phyloP scores from a whole-genome alignment of 345 rosid genomes.

The Carallia pectinifolia region DNA sequence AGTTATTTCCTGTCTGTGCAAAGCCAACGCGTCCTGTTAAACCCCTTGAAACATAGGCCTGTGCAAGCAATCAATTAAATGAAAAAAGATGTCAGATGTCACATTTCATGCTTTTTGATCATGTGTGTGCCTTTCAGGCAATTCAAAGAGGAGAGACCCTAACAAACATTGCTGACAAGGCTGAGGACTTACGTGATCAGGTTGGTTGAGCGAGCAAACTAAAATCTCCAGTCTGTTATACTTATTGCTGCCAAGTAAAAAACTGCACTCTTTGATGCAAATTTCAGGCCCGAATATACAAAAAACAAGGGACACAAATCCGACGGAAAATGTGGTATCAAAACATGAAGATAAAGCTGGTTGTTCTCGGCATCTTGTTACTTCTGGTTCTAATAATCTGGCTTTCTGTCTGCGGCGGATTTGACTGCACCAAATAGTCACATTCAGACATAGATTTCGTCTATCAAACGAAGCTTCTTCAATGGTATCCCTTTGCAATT shows the following conservation, averaged over 20 bases:
- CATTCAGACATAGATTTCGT: background rate
- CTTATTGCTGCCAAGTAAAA: background rate
- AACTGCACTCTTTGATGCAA: constrained; percentile 1
- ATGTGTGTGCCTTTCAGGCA: constrained; percentile 44
- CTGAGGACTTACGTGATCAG: constrained; percentile 76
- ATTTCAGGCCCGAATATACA: constrained; percentile 71
- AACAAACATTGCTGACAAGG: constrained; percentile 63
- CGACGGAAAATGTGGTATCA: constrained; percentile 91
- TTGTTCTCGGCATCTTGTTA: constrained; percentile 72
- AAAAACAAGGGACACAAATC: constrained; percentile 66
- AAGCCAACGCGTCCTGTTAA: too few species aligned
- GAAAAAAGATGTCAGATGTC: too few species aligned
- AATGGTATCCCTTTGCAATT: background rate
- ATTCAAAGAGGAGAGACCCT: constrained; percentile 84
- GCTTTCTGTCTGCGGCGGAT: constrained; percentile 86
- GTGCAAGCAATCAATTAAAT: background rate
- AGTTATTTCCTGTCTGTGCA: too few species aligned
- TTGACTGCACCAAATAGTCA: constrained; percentile 62
- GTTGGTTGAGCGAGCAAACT: constrained; percentile 22
- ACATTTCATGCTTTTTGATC: background rate
- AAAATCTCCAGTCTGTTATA: background rate
- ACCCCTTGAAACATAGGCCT: too few species aligned
- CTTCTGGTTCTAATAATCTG: constrained; percentile 74
- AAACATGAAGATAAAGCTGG: constrained; percentile 94
- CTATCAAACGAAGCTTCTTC: background rate